Conservation (phyloP, 192 early-diverging fungal species). For the Thoreauomyces humboldtii region DNA sequence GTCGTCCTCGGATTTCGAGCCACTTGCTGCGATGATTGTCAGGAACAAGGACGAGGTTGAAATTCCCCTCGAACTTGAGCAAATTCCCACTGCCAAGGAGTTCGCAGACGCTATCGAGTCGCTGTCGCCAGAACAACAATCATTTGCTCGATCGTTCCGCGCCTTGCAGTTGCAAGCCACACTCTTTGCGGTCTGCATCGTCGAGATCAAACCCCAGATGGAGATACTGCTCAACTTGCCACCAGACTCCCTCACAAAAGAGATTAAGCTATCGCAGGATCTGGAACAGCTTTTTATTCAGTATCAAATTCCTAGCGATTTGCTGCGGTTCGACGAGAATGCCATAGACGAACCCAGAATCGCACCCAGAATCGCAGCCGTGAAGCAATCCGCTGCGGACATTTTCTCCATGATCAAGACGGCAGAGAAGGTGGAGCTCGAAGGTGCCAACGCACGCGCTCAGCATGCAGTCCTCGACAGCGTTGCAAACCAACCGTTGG, state of each 20-base stretch:
- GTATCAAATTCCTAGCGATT: slow-evolving; percentile 33
- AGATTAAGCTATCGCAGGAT: slow-evolving; percentile 37
- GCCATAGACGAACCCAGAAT: not conserved
- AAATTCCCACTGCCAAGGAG: slow-evolving; percentile 26
- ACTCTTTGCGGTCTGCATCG: slow-evolving; percentile 24
- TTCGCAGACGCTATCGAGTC: slow-evolving; percentile 30
- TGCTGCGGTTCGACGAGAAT: slow-evolving; percentile 23
- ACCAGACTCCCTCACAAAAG: slow-evolving; percentile 31
- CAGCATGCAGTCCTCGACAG: not conserved
- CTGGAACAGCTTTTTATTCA: slow-evolving; percentile 30
- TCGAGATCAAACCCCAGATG: slow-evolving; percentile 40
- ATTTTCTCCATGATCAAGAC: slow-evolving; percentile 15
- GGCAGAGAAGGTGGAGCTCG: slow-evolving; percentile 11
- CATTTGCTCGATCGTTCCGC: slow-evolving; percentile 39
- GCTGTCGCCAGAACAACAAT: slow-evolving; percentile 34
- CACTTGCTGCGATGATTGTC: not conserved
- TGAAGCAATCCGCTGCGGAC: not conserved
- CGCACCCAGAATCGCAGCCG: not conserved
- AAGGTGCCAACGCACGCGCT: not conserved
- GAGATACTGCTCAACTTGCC: slow-evolving; percentile 33
- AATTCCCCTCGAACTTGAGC: slow-evolving; percentile 27
- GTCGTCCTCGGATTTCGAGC: not conserved
- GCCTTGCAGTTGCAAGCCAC: slow-evolving; percentile 24
- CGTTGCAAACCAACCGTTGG: not conserved
- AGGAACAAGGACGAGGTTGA: slow-evolving; percentile 29